phyloP scores from a whole-genome alignment of 2,329 filamentous ascomycete genomes.

The Aspergillus sp. region DNA sequence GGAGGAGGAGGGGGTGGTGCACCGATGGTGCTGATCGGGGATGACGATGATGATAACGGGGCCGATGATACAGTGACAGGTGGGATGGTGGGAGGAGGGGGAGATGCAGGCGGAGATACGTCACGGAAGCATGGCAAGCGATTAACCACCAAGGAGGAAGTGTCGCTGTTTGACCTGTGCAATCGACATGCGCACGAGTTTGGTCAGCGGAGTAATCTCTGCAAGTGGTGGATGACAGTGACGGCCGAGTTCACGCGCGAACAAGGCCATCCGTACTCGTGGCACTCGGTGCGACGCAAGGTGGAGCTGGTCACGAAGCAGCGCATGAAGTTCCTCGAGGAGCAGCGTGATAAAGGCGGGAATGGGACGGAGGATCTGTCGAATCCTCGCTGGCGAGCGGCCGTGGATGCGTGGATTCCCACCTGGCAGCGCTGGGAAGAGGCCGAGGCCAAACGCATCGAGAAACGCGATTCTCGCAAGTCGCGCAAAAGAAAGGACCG shows the following conservation, averaged over 20 bases:
- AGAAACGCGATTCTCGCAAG: slow-evolving; percentile 31
- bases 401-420: slow-evolving; percentile 37
- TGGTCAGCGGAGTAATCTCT: slow-evolving; percentile 36
- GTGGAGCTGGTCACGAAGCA: slow-evolving; percentile 38
- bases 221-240: slow-evolving; percentile 39
- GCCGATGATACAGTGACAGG: background rate
- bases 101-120: slow-evolving; percentile 3
- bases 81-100: no score
- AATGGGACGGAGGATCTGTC: slow-evolving; percentile 24
- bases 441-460: slow-evolving; percentile 31
- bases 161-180: slow-evolving; percentile 37
- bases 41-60: background rate
- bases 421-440: slow-evolving; percentile 37
- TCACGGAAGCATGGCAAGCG: slow-evolving; percentile 32
- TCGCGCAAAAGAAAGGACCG: slow-evolving; percentile 23
- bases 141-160: slow-evolving; percentile 36
- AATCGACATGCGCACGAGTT: slow-evolving; percentile 33
- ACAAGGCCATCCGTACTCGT: slow-evolving; percentile 37
- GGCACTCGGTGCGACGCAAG: slow-evolving; percentile 39
- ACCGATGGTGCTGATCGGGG: slow-evolving; percentile 2
- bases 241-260: slow-evolving; percentile 33
- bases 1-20: slow-evolving; percentile 3
- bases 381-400: slow-evolving; percentile 34
- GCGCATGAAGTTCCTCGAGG: slow-evolving; percentile 35
- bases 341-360: slow-evolving; percentile 24